Base-by-base conservation (phyloP, 2,329 filamentous ascomycete genomes). In the Neonectria hederae region DNA sequence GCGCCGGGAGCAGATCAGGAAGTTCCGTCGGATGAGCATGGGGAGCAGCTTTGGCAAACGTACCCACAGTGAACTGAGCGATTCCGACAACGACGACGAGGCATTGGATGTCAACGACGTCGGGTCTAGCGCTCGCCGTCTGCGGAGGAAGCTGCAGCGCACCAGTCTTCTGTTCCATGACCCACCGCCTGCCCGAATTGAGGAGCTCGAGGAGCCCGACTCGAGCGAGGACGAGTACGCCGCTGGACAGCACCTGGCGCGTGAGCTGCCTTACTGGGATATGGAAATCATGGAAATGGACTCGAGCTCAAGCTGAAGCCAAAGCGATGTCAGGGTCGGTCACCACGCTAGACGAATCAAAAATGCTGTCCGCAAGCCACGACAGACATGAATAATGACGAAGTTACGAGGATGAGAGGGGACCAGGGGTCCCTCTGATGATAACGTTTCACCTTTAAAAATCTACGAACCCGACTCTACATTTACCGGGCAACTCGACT, bases 31-130 rank as follows among this genome's bases (percentile, higher is more conserved):
- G 24, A 81, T 84, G 73, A 85, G 82, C 56, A 81, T 83, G 69
- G 84, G 84, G 51, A 86, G 84, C 68, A 86, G 83, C 74, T 83
- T 86, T 58, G 83, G 83, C 67, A 87, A 87, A 76, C 80, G 84
- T 40, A 86, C 83, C 26, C 82, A 86, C 67, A 84, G 81, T 71
- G 84, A 86, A 72, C 81, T 85, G 60, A 85, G 83, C 72, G 84
- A 85, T 65, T 83, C 82, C 9, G 84, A 85, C 64, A 76, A 80
- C 61, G 77, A 80, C 13, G 79, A 79, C 45, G 72, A 78, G 14
- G 77, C 77, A 19, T 75, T 78, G 42, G 82, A 84, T 40, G 77
- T 76, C 58, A 78, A 80, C 56, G 78, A 81, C 21, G 78, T 79
- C 10, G 83, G 82, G 14, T 83, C 81, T 14, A 84, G 82, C 65